These are phyloP conservation scores for Aurifilum marmelostoma DNA, from an alignment of 2,329 filamentous ascomycete species.

Conservation along the genomic window DNA sequence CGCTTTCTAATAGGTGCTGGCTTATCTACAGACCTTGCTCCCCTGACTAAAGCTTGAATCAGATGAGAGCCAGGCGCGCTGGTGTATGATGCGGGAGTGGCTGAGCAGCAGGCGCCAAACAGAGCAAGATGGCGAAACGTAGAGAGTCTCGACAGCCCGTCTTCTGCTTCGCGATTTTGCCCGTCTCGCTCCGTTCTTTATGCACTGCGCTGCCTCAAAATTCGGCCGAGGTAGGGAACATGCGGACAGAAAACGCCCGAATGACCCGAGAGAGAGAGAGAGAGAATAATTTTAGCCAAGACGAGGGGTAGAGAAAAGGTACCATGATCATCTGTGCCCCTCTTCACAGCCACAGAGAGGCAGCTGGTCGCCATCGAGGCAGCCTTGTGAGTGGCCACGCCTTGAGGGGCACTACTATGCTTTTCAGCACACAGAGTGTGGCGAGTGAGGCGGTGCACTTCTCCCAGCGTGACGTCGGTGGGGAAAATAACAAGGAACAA, in stretches of 20 bases:
- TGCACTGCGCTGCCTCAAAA: neutral
- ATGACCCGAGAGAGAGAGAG: neutral
- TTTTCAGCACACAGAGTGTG: conserved; percentile 6
- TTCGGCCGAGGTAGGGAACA: neutral
- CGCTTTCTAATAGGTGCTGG: too few species aligned
- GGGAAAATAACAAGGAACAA: neutral
- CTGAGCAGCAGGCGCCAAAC: conserved; percentile 2
- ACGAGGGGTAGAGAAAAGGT: neutral
- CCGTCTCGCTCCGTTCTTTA: neutral
- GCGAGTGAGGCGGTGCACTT: conserved; percentile 13
- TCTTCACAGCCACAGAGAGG: conserved; percentile 15
- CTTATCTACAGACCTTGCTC: too few species aligned
- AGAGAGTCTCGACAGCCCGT: conserved; percentile 3
- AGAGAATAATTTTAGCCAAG: neutral
- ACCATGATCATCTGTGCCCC: neutral
- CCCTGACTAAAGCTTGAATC: too few species aligned
- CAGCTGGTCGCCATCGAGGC: conserved; percentile 12
- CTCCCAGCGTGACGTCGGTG: neutral
- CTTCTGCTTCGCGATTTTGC: neutral
- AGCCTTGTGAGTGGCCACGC: neutral
- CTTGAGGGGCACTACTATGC: neutral
- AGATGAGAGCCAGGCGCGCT: too few species aligned
- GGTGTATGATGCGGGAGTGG: conserved; percentile 9
- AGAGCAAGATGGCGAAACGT: conserved; percentile 6
- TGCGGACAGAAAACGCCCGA: neutral